phyloP scores from a whole-genome alignment of 768 basidiomycete genomes.

The Phylloporus scabripes region DNA sequence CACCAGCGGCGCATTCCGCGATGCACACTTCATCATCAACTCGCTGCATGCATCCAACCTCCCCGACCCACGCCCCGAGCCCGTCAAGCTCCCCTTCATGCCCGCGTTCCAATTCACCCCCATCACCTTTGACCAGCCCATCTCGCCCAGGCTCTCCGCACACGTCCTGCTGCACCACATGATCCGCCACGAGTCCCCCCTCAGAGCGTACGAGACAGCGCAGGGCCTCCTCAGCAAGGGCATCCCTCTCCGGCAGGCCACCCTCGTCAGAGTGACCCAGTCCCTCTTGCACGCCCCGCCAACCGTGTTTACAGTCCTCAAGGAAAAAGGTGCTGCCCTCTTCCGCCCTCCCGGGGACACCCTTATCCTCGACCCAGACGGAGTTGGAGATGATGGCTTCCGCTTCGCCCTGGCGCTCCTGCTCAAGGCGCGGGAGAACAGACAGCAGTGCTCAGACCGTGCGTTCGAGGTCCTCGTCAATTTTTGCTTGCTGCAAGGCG shows the following conservation, averaged over 20 bases:
- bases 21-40: slow-evolving; percentile 55
- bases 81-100: slow-evolving; percentile 20
- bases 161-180: slow-evolving; percentile 64
- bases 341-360: slow-evolving; percentile 13
- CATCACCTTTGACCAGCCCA: slow-evolving; percentile 42
- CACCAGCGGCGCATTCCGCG: slow-evolving; percentile 37
- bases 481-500: slow-evolving; percentile 68
- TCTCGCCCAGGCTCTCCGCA: slow-evolving; percentile 56
- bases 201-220: slow-evolving; percentile 46
- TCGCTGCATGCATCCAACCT: slow-evolving; percentile 43
- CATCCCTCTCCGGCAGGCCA: slow-evolving; percentile 43
- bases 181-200: slow-evolving; percentile 44
- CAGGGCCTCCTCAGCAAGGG: slow-evolving; percentile 50
- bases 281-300: slow-evolving; percentile 20
- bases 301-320: slow-evolving; percentile 17
- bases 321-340: slow-evolving; percentile 14
- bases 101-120: slow-evolving; percentile 33
- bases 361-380: slow-evolving; percentile 30
- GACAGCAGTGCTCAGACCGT: slow-evolving; percentile 49
- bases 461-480: slow-evolving; percentile 59
- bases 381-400: slow-evolving; percentile 37
- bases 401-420: slow-evolving; percentile 52
- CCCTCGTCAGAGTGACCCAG: slow-evolving; percentile 41
- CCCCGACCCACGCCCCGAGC: not conserved
- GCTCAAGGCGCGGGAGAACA: slow-evolving; percentile 45